phyloP scores from a whole-genome alignment of 495 filamentous ascomycete genomes.

The Xylaria bambusicola region DNA sequence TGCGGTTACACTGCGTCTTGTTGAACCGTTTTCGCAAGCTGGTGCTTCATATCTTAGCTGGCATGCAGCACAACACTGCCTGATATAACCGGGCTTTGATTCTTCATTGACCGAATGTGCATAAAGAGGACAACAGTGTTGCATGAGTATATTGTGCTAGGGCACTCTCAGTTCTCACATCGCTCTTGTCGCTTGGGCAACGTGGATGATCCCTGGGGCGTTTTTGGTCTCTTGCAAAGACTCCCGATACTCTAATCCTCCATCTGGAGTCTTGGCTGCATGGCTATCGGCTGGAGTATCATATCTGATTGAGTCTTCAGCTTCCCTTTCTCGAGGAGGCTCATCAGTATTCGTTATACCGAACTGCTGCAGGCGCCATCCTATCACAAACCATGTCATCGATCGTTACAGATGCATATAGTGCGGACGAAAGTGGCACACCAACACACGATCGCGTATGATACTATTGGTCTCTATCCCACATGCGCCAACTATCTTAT shows the following conservation, averaged over 20 bases:
- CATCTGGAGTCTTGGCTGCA: conserved; percentile 9
- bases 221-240: conserved; percentile 1
- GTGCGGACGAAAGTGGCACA: neutral
- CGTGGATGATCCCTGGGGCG: neutral
- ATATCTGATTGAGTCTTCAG: neutral
- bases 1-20: conserved; percentile 8
- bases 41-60: conserved; percentile 1
- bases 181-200: conserved; percentile 10
- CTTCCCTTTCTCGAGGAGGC: neutral
- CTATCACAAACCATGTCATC: conserved; percentile 2
- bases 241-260: conserved; percentile 12
- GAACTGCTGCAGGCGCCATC: conserved; percentile 9
- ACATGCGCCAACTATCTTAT: neutral
- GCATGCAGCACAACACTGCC: neutral
- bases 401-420: neutral
- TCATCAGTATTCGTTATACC: conserved; percentile 2
- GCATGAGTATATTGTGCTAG: neutral
- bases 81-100: neutral
- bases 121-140: conserved; percentile 7
- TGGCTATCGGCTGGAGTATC: conserved; percentile 2
- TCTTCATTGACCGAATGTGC: neutral
- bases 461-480: conserved; percentile 6
- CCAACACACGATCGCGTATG: neutral
- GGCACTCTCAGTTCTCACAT: conserved; percentile 13
- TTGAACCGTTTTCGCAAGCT: neutral